Base-by-base conservation (phyloP, 1,284 basidiomycete genomes). In the Boletellus deceptivus region DNA sequence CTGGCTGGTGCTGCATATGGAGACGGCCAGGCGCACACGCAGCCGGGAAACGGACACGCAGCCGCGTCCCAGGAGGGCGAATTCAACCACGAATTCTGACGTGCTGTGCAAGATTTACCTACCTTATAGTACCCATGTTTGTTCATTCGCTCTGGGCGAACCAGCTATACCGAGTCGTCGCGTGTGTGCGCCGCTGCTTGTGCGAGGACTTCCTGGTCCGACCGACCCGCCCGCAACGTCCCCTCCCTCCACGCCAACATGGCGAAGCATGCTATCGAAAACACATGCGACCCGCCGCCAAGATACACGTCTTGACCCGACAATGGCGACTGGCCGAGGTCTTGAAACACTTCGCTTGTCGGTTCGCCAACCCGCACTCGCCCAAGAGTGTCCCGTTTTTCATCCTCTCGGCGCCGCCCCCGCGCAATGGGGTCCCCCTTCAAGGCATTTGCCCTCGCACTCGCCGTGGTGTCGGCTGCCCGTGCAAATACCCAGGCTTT, bases 1-100 rank as follows among this genome's bases (percentile, higher is more conserved):
- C 65, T 86, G 18, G 83, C 84, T 59, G 83, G 86, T 39, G 82
- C 78, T 10, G 69, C 79, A 24, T 88, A 88, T 60, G 80, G 75
- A 17, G 60, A 56, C 17, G 54, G 54, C 35, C 49, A 53, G 39
- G 46, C 49, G 8, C 53, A 54, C 17, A 53, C 47, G 11, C 54
- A 51, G n/a, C 55, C 47, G 20, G 60, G 56, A 27, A 55, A 56
- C 39, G 63, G 54, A 48, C 56, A 55, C 42, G 48, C 55, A 45
- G 35, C 22, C 27, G 29, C 45, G 34, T 49, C 59, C 17, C 57
- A 52, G 38, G 69, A 69, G 16, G 68, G 70, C 13, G 69, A 76
- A 50, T 74, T 82, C 54, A 70, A 64, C 36, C 80, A 82, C 57
- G 69, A 82, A 54, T 76, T 82, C 51, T 71, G 49, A 70, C 22